A percentile compares a stretch with the other conserved stretches of the same genome.
Evolutionary conservation across 2,329 filamentous ascomycete genomes (phyloP).

Genomic region (Fusarium sp.): DNA sequence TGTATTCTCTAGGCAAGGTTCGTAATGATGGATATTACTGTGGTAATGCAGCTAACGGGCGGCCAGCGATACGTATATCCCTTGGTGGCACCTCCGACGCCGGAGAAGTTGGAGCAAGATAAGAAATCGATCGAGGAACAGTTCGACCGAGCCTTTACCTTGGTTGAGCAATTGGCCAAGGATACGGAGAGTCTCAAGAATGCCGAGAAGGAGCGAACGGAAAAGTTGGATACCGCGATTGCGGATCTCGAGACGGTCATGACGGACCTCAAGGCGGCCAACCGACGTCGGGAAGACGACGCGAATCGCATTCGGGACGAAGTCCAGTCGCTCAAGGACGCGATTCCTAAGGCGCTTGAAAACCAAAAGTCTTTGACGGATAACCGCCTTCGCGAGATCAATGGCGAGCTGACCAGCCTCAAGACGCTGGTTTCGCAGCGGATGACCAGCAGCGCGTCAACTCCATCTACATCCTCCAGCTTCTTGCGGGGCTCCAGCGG

Average conservation of each 20-base stretch:
- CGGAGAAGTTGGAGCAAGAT: constrained; percentile 93
- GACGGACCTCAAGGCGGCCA: constrained; percentile 84
- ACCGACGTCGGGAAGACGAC: constrained; percentile 88
- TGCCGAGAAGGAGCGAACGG: constrained; percentile 87
- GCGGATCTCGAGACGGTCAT: constrained; percentile 89
- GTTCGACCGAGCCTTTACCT: constrained; percentile 91
- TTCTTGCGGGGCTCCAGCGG: constrained; percentile 46
- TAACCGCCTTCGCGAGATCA: constrained; percentile 85
- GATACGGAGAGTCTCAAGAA: constrained; percentile 92
- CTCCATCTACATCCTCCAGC: constrained; percentile 46
- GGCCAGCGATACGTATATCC: constrained; percentile 88
- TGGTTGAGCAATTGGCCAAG: constrained; percentile 92
- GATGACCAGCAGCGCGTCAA: constrained; percentile 60
- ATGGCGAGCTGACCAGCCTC: constrained; percentile 89
- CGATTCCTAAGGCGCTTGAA: constrained; percentile 90
- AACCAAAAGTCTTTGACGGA: constrained; percentile 90
- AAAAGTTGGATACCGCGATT: constrained; percentile 85
- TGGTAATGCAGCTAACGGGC: constrained; percentile 29
- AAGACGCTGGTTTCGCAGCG: constrained; percentile 86
- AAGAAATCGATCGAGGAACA: constrained; percentile 94
- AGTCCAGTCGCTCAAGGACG: constrained; percentile 83
- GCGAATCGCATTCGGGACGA: constrained; percentile 89
- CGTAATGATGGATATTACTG: constrained; percentile 14
- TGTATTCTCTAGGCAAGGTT: constrained; percentile 91
- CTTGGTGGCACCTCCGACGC: constrained; percentile 92